phyloP scores from a whole-genome alignment of 371 early-diverging fungal species.

The Mucor lusitanicus region DNA sequence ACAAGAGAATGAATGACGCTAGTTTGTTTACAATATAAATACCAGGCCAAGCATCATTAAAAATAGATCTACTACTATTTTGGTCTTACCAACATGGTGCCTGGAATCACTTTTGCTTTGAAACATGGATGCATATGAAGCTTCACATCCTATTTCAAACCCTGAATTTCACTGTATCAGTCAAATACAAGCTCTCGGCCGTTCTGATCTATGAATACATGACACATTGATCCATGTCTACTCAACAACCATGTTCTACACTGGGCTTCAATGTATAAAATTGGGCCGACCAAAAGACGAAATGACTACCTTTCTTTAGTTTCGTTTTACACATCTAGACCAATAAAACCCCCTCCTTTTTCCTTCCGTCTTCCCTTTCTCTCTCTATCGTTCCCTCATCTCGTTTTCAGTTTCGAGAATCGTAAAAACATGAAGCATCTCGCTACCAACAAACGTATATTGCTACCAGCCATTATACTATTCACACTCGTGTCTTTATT shows the following conservation, averaged over 20 bases:
- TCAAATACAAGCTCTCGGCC: neutral
- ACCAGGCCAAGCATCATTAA: neutral
- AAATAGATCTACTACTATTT: neutral
- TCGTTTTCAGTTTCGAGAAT: neutral
- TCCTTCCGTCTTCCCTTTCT: neutral
- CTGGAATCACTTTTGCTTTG: neutral
- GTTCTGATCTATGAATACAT: neutral
- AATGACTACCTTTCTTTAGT: slow-evolving; percentile 1
- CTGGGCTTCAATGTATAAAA: neutral
- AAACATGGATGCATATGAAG: neutral
- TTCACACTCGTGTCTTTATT: slow-evolving; percentile 7
- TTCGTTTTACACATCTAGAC: neutral
- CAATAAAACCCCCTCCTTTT: slow-evolving; percentile 2
- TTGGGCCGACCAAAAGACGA: neutral
- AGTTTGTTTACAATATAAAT: neutral
- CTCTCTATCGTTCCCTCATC: neutral
- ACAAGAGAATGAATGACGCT: neutral
- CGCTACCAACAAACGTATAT: slow-evolving; percentile 3
- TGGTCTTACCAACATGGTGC: neutral
- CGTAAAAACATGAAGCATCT: slow-evolving; percentile 5
- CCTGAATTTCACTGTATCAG: neutral
- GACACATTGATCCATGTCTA: neutral
- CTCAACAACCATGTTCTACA: neutral
- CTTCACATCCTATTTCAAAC: neutral
- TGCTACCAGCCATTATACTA: slow-evolving; percentile 8